Evolutionary conservation across 306 rosid species (phyloP), one percentile per base, ranked within the genome.

Genomic region (Leucaena leucocephala): DNA sequence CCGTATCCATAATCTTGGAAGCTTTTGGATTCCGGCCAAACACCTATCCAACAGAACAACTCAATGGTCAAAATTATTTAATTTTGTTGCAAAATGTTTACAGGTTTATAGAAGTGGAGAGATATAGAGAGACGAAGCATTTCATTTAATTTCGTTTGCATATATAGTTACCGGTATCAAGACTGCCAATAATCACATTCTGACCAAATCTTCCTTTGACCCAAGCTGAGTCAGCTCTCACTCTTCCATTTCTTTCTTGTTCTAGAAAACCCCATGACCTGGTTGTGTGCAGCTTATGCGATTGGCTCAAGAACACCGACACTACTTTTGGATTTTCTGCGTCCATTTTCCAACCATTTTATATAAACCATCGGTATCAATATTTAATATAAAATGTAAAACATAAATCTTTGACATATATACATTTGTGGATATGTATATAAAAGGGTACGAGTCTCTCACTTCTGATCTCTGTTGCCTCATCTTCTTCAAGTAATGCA

Each of bases 231-330:
- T 76, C 22, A 19, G 5, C 35, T 67, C 22, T 67, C 2, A 67
- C 50, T 78, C 11, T 35, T 5, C 75, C 88, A 72, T 79, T 79
- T 59, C 86, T 81, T 6, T 33, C 82, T 52, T 71, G 54, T 82
- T 86, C 88, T 8, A 85, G 86, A 85, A 94, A 94, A 39, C 82
- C 87, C 97, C 97, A 94, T 57, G 97, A 90, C 45, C 80, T 91
- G 21, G 98, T 94, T 0, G 88, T 85, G 59, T 88, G 96, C 72
- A 89, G 58, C 55, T 84, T 78, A 61, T 87, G 81, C 79, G 78
- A 85, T 74, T 84, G 79, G 85, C 89, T 89, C 75, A 76, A 75
- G 76, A 92, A 92, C 40, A 94, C 89, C 1, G 97, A 92, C 2
- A 90, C 84, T 3, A 94, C 96, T 3, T 66, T 79, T 17, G 33